Base-by-base conservation (phyloP, 2,329 filamentous ascomycete genomes). In the Seiridium cupressi region DNA sequence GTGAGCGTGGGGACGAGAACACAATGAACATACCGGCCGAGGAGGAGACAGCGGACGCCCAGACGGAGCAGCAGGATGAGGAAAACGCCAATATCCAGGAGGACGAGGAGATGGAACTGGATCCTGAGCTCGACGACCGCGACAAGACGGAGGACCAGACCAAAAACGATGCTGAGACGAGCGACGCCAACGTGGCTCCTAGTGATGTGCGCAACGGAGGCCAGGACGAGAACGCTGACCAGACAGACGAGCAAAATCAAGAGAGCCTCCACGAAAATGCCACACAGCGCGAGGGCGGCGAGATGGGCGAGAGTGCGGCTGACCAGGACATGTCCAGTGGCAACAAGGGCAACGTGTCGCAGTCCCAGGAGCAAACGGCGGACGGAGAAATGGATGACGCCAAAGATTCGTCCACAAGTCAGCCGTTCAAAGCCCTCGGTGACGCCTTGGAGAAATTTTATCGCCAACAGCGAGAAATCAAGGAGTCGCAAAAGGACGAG, bases 381-480 rank as follows among this genome's bases (percentile, higher is more conserved):
- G 74, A 78, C 4, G 72, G 77, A n/a, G 78, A 82, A n/a, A 72
- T 77, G 42, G 73, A 77, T 3, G 70, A 71, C 61, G 62, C 64
- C 35, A 72, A 75, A 44, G 79, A 84, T 57, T 76, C 79, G 38
- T 70, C 76, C 9, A 73, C 78, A 48, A 77, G 82, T 51, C 87
- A 95, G 66, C 91, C 93, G 1, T 97, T 97, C 82, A 95, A 95
- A 77, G 96, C 97, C 70, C 85, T 99, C 36, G 95, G 95, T 31
- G 93, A 99, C 77, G 90, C 92, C 5, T 81, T 99, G 38, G 93
- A 98, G 73, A 87, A 89, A 67, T 99, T 93, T 92, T 93, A 98
- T 74, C 86, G 91, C 61, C 91, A 93, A 70, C 91, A 96, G 69
- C 86, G 86, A 51, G 90, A 97, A 63, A 98, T 99, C 67, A 79